phyloP scores from a whole-genome alignment of 2,329 filamentous ascomycete species.

The Exophiala dermatitidis region DNA sequence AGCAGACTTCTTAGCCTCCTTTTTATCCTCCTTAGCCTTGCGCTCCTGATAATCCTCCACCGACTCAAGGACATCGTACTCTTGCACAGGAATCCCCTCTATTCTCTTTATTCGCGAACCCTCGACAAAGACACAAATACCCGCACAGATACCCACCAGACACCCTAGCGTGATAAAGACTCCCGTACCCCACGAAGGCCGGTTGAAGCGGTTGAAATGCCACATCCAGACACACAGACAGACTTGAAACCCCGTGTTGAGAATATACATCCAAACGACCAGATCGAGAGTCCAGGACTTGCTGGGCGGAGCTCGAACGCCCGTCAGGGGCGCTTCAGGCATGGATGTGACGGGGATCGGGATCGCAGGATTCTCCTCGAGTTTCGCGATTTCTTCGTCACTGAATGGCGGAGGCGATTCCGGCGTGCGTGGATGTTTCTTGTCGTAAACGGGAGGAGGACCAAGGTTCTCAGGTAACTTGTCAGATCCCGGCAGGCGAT shows the following conservation, averaged over 20 bases:
- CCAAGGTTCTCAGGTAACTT: constrained; percentile 40
- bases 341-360: constrained; percentile 59
- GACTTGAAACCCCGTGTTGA: constrained; percentile 71
- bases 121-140: constrained; percentile 63
- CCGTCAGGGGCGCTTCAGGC: constrained; percentile 63
- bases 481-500: constrained; percentile 62
- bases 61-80: constrained; percentile 41
- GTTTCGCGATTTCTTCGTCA: constrained; percentile 48
- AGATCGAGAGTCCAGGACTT: constrained; percentile 69
- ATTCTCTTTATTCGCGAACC: constrained; percentile 64
- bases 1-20: constrained; percentile 19
- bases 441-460: constrained; percentile 24
- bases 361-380: constrained; percentile 45
- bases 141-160: constrained; percentile 60
- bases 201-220: constrained; percentile 62
- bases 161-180: constrained; percentile 70
- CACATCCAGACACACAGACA: constrained; percentile 76
- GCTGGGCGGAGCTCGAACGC: constrained; percentile 60
- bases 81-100: constrained; percentile 61
- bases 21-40: constrained; percentile 24
- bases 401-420: constrained; percentile 22
- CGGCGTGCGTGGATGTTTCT: constrained; percentile 16
- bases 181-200: constrained; percentile 75
- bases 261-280: constrained; percentile 69
- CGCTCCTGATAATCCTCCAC: constrained; percentile 26